These are phyloP conservation scores for Amborella trichopoda DNA, from an alignment of 164 flowering plant species.

Conservation along the genomic window DNA sequence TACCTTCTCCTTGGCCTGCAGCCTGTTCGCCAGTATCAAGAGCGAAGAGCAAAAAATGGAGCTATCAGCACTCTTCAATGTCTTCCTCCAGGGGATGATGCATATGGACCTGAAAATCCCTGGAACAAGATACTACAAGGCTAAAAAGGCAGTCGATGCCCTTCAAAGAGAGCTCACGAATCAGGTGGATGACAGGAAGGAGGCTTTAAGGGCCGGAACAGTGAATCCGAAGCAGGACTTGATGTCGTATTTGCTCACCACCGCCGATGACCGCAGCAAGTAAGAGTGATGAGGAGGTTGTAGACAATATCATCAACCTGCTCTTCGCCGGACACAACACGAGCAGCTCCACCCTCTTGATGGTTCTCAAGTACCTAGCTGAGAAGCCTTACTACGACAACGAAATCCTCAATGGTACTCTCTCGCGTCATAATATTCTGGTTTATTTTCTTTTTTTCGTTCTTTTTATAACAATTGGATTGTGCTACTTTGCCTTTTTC, in stretches of 20 bases:
- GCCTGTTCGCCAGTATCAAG: constrained; percentile 10
- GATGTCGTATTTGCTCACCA: constrained; percentile 24
- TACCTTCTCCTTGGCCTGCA: constrained; percentile 7
- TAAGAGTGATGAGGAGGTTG: constrained; percentile 27
- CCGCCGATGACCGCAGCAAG: constrained; percentile 13
- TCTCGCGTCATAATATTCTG: too few relatives aligned
- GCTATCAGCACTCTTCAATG: not conserved
- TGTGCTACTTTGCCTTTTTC: too few relatives aligned
- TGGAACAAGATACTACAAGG: too few relatives aligned
- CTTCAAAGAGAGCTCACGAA: constrained; percentile 4
- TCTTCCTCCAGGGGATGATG: constrained; percentile 1
- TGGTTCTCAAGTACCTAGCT: constrained; percentile 28
- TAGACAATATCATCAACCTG: constrained; percentile 30
- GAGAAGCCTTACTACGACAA: constrained; percentile 18
- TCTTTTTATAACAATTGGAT: too few relatives aligned
- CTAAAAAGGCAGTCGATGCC: not conserved
- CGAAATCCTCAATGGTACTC: constrained; percentile 15
- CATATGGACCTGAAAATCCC: constrained; percentile 3
- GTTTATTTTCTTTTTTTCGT: too few relatives aligned
- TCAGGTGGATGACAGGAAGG: constrained; percentile 5
- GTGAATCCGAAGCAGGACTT: constrained; percentile 14
- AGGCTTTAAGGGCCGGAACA: not conserved
- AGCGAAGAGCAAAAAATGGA: not conserved
- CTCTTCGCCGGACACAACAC: constrained; percentile 25
- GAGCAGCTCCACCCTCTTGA: constrained; percentile 18